Evolutionary conservation across 2,329 filamentous ascomycete genomes (phyloP).

Genomic region (Samsoniella hepiali): DNA sequence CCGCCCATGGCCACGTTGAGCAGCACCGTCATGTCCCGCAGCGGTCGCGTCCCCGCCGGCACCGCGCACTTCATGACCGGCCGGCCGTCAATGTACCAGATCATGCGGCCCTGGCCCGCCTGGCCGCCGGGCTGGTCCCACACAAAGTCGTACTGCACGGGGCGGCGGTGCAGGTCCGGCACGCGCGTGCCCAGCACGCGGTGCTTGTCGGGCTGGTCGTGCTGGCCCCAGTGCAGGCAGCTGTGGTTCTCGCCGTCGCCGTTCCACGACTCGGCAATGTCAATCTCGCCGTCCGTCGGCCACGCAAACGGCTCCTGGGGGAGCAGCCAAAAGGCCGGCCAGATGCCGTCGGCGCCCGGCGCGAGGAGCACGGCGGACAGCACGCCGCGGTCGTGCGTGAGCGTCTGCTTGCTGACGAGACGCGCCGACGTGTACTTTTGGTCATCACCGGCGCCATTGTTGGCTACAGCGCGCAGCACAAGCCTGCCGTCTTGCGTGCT

Average conservation of each 20-base stretch:
- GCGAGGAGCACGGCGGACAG: conserved; percentile 49
- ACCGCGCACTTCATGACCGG: conserved; percentile 56
- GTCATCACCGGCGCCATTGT: conserved; percentile 29
- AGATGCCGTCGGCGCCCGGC: conserved; percentile 54
- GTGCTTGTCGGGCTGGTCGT: conserved; percentile 55
- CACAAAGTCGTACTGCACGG: conserved; percentile 53
- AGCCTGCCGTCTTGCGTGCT: conserved; percentile 48
- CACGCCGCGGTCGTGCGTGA: conserved; percentile 49
- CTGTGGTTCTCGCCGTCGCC: conserved; percentile 52
- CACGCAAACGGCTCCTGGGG: conserved; percentile 56
- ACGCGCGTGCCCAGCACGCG: conserved; percentile 51
- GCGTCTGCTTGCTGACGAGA: conserved; percentile 50
- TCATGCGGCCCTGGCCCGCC: conserved; percentile 43
- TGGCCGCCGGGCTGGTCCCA: conserved; percentile 49
- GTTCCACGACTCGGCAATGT: conserved; percentile 62
- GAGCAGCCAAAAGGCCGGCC: conserved; percentile 61
- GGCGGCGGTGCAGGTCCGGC: conserved; percentile 43
- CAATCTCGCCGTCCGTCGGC: conserved; percentile 58
- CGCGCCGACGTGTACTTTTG: conserved; percentile 53
- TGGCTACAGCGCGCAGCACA: conserved; percentile 49
- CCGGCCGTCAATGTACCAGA: conserved; percentile 58
- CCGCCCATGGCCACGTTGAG: conserved; percentile 63
- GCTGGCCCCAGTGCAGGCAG: conserved; percentile 58
- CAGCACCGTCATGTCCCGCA: conserved; percentile 55
- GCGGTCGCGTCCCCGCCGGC: conserved; percentile 49